phyloP scores from a whole-genome alignment of 495 filamentous ascomycete species.

The Cryomyces antarcticus region DNA sequence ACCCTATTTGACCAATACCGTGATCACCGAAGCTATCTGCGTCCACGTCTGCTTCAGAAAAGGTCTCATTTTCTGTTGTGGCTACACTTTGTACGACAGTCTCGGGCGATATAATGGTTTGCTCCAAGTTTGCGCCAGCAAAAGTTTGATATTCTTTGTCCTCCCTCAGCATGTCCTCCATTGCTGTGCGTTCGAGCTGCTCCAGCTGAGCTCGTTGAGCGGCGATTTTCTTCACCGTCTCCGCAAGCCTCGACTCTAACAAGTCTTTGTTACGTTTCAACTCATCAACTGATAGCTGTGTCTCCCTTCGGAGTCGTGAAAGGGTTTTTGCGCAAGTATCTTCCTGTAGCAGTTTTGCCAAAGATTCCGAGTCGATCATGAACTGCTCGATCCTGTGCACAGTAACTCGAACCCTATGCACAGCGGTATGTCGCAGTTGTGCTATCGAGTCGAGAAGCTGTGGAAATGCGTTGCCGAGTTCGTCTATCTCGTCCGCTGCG shows the following conservation, averaged over 20 bases:
- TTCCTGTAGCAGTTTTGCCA: neutral
- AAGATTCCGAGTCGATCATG: neutral
- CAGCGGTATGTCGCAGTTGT: conserved; percentile 1
- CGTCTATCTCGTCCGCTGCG: neutral
- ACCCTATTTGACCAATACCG: neutral
- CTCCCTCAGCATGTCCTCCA: neutral
- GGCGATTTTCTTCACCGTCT: neutral
- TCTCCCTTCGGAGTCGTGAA: neutral
- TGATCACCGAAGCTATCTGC: neutral
- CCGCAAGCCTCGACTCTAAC: neutral
- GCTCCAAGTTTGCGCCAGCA: neutral
- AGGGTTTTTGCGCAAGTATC: neutral
- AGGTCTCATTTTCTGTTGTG: neutral
- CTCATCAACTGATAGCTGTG: neutral
- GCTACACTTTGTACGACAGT: neutral
- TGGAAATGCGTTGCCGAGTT: neutral
- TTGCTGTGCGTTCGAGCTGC: neutral
- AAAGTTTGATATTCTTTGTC: conserved; percentile 1
- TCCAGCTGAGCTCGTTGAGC: neutral
- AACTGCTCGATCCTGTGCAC: neutral
- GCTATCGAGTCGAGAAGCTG: neutral
- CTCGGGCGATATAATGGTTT: neutral
- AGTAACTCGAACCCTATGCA: conserved; percentile 1
- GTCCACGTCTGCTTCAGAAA: neutral
- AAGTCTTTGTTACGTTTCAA: neutral